phyloP scores from a whole-genome alignment of 768 basidiomycete species.

The Galerina marginata region DNA sequence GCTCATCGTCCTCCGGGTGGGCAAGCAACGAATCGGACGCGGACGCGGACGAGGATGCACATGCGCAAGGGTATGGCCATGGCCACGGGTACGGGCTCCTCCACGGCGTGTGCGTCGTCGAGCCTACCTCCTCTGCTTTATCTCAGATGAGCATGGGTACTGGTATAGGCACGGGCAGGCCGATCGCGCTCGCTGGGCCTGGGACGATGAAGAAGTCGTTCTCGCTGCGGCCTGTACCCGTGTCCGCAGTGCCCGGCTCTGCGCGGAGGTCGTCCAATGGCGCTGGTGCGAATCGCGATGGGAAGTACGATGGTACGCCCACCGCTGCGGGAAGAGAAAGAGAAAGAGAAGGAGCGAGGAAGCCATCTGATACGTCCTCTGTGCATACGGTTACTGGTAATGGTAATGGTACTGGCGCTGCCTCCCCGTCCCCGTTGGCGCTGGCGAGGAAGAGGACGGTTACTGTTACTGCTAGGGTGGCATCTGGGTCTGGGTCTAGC shows the following conservation, averaged over 20 bases:
- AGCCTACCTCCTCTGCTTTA: constrained; percentile 25
- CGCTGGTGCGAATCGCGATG: background rate
- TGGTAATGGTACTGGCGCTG: too few relatives aligned
- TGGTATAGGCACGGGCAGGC: too few relatives aligned
- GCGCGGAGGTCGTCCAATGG: constrained; percentile 19
- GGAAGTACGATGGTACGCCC: too few relatives aligned
- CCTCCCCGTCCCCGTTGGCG: constrained; percentile 4
- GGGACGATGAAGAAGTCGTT: constrained; percentile 48
- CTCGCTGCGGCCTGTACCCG: constrained; percentile 50
- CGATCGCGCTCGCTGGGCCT: constrained; percentile 30
- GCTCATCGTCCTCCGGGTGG: constrained; percentile 62
- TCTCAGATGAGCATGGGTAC: constrained; percentile 21
- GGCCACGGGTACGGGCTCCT: too few relatives aligned
- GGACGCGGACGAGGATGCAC: constrained; percentile 43
- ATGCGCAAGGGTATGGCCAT: too few relatives aligned
- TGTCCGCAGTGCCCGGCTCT: constrained; percentile 28
- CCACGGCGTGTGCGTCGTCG: constrained; percentile 37
- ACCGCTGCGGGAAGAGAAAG: too few relatives aligned
- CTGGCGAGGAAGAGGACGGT: constrained; percentile 16
- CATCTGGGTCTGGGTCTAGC: constrained; percentile 18
- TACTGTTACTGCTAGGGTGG: constrained; percentile 14
- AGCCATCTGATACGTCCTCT: constrained; percentile 57
- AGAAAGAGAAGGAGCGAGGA: constrained; percentile 32
- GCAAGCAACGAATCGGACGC: constrained; percentile 58
- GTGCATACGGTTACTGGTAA: constrained; percentile 55